Evolutionary conservation across 2,329 filamentous ascomycete species (phyloP).

Genomic region (Scedosporium dehoogii): DNA sequence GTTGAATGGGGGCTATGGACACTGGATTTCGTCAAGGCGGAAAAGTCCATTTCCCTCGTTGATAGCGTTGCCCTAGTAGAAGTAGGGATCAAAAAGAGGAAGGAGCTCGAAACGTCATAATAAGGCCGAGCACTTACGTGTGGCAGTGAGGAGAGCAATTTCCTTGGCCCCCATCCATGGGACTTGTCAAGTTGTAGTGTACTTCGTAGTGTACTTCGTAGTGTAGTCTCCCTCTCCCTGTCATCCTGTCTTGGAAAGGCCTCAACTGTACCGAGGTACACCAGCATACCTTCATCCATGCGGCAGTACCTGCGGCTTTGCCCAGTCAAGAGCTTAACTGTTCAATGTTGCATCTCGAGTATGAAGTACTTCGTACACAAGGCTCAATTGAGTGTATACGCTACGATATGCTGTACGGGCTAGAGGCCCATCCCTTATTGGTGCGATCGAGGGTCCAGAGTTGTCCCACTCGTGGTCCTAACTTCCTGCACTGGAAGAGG

Average conservation of each 20-base stretch:
- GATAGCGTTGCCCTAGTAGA: too few species aligned
- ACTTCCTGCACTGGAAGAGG: neutral
- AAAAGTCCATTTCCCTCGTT: too few species aligned
- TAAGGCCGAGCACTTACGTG: neutral
- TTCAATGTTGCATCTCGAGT: neutral
- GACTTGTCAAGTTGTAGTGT: neutral
- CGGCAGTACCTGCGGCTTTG: neutral
- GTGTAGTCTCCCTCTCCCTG: neutral
- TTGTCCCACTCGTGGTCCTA: neutral
- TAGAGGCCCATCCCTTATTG: neutral
- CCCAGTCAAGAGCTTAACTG: neutral
- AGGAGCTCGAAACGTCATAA: conserved; percentile 1
- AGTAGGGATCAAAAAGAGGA: neutral
- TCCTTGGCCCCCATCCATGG: neutral
- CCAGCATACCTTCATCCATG: neutral
- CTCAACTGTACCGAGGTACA: neutral
- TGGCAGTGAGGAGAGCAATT: neutral
- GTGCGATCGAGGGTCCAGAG: neutral
- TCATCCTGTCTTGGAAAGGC: neutral
- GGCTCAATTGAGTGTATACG: neutral
- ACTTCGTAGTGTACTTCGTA: too few species aligned
- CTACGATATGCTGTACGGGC: neutral
- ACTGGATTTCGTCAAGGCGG: too few species aligned
- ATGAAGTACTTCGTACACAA: too few species aligned
- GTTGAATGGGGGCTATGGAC: too few species aligned